Conservation (phyloP, 202 grass and related monocot genomes). For the Dendrocalamus latiflorus region DNA sequence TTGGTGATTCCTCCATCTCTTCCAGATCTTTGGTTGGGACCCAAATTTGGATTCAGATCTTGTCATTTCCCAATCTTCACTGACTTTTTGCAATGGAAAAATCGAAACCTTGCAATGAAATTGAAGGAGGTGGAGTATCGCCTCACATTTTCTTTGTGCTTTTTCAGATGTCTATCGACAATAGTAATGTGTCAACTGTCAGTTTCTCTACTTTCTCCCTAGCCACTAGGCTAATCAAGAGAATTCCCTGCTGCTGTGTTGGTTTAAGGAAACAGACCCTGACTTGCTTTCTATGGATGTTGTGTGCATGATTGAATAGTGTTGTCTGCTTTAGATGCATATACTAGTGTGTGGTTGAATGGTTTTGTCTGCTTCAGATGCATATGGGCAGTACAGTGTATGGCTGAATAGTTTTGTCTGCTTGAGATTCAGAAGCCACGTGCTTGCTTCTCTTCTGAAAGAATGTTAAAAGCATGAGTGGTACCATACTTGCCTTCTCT, state of each 20-base stretch:
- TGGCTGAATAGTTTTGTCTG: neutral
- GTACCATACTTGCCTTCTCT: neutral
- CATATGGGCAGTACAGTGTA: neutral
- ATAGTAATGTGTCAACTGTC: neutral
- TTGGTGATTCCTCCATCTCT: constrained; percentile 39
- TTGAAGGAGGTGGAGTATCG: neutral
- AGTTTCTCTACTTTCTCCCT: neutral
- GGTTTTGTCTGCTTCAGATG: neutral
- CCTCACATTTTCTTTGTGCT: neutral
- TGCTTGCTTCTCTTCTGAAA: neutral
- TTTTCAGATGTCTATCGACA: neutral
- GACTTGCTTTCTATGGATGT: neutral
- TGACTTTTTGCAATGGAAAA: neutral
- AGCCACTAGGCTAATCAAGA: neutral
- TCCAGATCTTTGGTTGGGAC: constrained; percentile 51
- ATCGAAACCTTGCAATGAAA: neutral
- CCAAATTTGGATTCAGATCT: constrained; percentile 22
- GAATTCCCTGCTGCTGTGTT: neutral
- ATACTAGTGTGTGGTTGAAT: neutral
- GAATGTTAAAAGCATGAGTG: neutral
- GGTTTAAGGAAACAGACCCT: neutral
- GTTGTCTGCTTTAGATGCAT: neutral
- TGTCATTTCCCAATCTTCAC: neutral
- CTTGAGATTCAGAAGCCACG: neutral
- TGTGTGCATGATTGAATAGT: neutral